Conservation (phyloP, 345 rosid genomes). For the Dovyalis caffra region DNA sequence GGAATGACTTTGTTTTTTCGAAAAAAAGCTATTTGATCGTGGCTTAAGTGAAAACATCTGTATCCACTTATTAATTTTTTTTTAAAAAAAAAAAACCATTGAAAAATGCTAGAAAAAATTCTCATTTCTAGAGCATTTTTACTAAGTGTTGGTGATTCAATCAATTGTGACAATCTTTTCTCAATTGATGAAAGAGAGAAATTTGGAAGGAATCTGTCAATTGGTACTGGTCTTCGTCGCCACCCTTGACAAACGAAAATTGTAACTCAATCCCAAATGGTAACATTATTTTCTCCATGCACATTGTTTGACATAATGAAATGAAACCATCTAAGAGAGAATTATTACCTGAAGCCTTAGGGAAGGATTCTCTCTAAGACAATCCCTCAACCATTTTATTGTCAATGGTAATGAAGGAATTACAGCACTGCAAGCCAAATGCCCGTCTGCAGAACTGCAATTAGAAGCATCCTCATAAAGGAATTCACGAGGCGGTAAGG, state of each 20-base stretch:
- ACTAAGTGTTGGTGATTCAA: not conserved
- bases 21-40: not conserved
- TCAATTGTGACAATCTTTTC: not conserved
- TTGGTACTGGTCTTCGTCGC: not conserved
- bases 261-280: not conserved
- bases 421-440: constrained; percentile 53
- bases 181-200: not conserved
- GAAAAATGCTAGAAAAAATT: not conserved
- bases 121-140: not conserved
- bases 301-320: not conserved
- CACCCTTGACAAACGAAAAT: not conserved
- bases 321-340: not conserved
- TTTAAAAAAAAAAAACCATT: not conserved
- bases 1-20: not conserved
- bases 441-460: constrained; percentile 36
- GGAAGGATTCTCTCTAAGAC: constrained; percentile 62
- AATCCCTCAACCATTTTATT: constrained; percentile 71
- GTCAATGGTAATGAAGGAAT: constrained; percentile 74
- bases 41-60: not conserved
- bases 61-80: not conserved
- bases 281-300: not conserved
- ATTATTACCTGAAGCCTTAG: constrained; percentile 57
- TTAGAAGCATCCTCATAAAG: constrained; percentile 51
- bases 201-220: not conserved
- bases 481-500: constrained; percentile 55